Evolutionary conservation across 306 rosid species (phyloP).

Genomic region (Acacia confusa): DNA sequence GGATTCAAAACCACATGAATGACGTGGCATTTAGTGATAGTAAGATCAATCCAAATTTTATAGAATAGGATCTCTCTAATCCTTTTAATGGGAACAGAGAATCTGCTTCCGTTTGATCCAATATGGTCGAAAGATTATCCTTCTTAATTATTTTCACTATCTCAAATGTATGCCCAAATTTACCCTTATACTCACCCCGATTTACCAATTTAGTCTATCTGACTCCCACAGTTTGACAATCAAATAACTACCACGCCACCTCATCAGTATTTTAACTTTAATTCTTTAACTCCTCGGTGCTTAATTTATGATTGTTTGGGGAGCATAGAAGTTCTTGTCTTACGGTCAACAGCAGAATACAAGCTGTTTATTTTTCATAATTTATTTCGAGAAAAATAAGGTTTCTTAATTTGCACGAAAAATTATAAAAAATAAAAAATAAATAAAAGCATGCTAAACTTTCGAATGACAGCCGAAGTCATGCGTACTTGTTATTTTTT

Average conservation of each 20-base stretch:
- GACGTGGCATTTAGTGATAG: not conserved
- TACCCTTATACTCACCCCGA: not conserved
- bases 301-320: not conserved
- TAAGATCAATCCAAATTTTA: not conserved
- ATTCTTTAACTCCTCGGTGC: not conserved
- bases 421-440: not conserved
- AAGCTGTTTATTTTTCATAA: not conserved
- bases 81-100: not conserved
- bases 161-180: not conserved
- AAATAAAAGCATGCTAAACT: not conserved
- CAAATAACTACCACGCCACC: not conserved
- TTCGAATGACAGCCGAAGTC: not conserved
- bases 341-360: not conserved
- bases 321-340: not conserved
- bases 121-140: not conserved
- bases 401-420: not conserved
- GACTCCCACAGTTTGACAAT: not conserved
- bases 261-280: not conserved
- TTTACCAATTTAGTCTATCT: not conserved
- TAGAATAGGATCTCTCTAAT: not conserved
- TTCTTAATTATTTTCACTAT: not conserved
- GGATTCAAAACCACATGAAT: no score
- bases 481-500: not conserved
- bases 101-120: not conserved
- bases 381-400: not conserved